Base-by-base conservation (phyloP, 805 yeast genomes). In the Candida golubevii region DNA sequence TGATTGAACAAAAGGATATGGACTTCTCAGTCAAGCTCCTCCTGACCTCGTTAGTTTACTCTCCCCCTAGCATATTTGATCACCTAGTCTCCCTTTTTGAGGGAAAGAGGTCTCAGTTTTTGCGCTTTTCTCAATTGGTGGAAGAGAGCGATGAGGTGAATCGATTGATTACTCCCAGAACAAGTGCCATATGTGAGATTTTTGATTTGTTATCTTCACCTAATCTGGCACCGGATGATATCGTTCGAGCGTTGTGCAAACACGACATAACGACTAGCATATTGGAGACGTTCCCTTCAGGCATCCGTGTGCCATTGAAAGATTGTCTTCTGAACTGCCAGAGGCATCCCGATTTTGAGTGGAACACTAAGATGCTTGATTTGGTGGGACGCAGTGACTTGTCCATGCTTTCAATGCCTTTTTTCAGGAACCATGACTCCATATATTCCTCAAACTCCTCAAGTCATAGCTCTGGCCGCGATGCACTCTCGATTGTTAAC, bases 301-400 rank as follows among this genome's bases (percentile, higher is more conserved):
- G 96, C 0, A 69, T 89, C 1, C 63, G 75, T 29, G 61, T 85
- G 5, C 88, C 95, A 0, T 61, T 90, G 38, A 78, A 78, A 49
- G 88, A 81, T 46, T 75, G 81, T 1, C 62, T 85, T 13, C 69
- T 73, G 54, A 57, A 59, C 39, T 74, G 82, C 55, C 87, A 77
- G 62, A 77, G 72, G 42, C 69, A 63, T 26, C 72, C 80, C 1
- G 75, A 75, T 1, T 72, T 71, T 31, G 76, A 67, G 33, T 78
- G 74, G 78, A 72, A 63, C 41, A 57, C 42, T 28, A 65, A 63
- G 14, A 75, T 77, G 12, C 65, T 84, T 15, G 76, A 77, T 12
- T 62, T 86, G 30, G 75, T 85, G n/a, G 85, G 81, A 1, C 74
- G 95, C 55, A 75, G 76, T 42, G 96, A 88, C 58, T 61, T 87